Evolutionary conservation across 1,284 basidiomycete species (phyloP).

Genomic region (Leucocoprinus gongylophorus): DNA sequence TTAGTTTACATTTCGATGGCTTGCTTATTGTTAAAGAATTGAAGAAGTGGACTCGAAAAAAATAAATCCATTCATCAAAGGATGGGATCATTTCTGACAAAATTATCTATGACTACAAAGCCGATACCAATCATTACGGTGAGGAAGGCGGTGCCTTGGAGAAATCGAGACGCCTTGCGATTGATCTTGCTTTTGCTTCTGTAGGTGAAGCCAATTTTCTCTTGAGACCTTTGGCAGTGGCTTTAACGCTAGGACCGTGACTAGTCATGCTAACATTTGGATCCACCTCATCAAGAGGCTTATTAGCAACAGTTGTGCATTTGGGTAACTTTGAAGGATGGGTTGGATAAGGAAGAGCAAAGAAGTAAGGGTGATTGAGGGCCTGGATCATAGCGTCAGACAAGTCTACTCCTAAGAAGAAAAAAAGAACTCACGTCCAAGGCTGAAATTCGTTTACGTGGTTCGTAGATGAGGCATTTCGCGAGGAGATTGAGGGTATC

Average conservation of each 20-base stretch:
- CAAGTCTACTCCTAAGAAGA: too few relatives aligned
- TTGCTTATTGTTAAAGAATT: too few relatives aligned
- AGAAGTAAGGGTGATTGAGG: conserved; percentile 73
- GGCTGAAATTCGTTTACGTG: conserved; percentile 76
- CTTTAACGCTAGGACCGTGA: conserved; percentile 36
- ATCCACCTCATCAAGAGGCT: conserved; percentile 64
- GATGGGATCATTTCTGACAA: too few relatives aligned
- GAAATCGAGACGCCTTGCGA: conserved; percentile 45
- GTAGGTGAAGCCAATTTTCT: conserved; percentile 41
- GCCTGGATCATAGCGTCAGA: too few relatives aligned
- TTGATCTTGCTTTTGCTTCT: conserved; percentile 36
- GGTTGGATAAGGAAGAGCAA: conserved; percentile 69
- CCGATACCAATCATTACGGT: too few relatives aligned
- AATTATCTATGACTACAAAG: conserved; percentile 11
- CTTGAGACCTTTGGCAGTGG: conserved; percentile 35
- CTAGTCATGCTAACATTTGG: conserved; percentile 50
- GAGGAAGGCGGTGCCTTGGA: conserved; percentile 33
- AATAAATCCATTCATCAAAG: too few relatives aligned
- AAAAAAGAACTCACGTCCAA: conserved; percentile 48
- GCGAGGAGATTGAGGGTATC: conserved; percentile 83
- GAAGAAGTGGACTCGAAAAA: too few relatives aligned
- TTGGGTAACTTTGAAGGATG: conserved; percentile 81
- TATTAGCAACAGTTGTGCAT: conserved; percentile 41
- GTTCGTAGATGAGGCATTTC: conserved; percentile 82
- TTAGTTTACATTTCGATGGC: too few relatives aligned